phyloP scores from a whole-genome alignment of 2,329 filamentous ascomycete genomes.

The Dactylellina cionopaga region DNA sequence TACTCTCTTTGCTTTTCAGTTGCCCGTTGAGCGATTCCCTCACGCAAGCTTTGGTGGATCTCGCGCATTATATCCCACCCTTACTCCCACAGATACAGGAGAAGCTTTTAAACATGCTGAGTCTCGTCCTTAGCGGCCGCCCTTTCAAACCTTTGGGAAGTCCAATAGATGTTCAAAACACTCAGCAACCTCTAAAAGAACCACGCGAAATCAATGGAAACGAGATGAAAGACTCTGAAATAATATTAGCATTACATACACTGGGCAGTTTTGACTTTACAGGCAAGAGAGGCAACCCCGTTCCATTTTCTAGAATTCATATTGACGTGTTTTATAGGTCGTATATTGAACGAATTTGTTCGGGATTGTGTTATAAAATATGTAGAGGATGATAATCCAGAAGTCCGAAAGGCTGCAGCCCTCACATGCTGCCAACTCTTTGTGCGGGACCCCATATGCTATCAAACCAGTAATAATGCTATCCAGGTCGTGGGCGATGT shows the following conservation, averaged over 20 bases:
- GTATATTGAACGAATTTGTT: constrained; percentile 97
- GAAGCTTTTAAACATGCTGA: constrained; percentile 91
- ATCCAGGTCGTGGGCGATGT: constrained; percentile 98
- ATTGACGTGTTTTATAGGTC: constrained; percentile 64
- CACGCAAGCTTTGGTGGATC: constrained; percentile 94
- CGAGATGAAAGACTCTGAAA: constrained; percentile 81
- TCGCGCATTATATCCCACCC: constrained; percentile 98
- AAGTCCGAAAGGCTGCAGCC: constrained; percentile 92
- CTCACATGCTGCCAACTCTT: constrained; percentile 98
- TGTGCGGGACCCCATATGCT: constrained; percentile 94
- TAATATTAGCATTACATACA: constrained; percentile 92
- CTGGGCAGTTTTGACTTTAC: constrained; percentile 96
- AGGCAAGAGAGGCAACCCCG: constrained; percentile 60
- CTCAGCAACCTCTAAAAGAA: constrained; percentile 69
- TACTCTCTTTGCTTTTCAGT: constrained; percentile 95
- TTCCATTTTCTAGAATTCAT: neutral
- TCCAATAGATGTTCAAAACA: constrained; percentile 73
- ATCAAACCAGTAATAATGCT: constrained; percentile 95
- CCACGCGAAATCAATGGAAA: constrained; percentile 8
- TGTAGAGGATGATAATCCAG: constrained; percentile 92
- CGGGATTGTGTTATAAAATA: constrained; percentile 98
- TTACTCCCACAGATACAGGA: constrained; percentile 94
- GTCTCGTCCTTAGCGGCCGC: constrained; percentile 89
- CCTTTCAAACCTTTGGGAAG: constrained; percentile 92
- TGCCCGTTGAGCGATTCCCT: constrained; percentile 93